Conservation (phyloP, 2,329 filamentous ascomycete genomes). For the Trichophyton equinum region DNA sequence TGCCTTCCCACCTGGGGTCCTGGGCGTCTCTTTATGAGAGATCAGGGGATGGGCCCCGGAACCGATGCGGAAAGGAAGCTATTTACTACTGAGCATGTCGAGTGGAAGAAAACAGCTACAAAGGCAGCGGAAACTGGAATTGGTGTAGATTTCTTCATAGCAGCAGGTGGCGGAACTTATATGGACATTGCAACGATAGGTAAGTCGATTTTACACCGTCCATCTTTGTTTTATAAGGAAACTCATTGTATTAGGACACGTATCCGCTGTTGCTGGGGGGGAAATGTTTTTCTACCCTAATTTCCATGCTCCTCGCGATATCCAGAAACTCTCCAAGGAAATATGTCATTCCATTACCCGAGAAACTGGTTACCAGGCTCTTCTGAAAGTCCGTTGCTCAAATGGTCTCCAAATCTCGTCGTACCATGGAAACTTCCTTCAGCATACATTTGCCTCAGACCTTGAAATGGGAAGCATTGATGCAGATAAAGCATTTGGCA, state of each 20-base stretch:
- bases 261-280: conserved; percentile 79
- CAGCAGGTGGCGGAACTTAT: conserved; percentile 78
- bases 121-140: conserved; percentile 80
- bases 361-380: conserved; percentile 85
- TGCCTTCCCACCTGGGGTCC: conserved; percentile 88
- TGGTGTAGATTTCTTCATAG: conserved; percentile 89
- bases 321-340: conserved; percentile 70
- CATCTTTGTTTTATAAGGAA: conserved; percentile 4
- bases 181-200: conserved; percentile 86
- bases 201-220: conserved; percentile 29
- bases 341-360: conserved; percentile 74
- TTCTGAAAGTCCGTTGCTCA: conserved; percentile 98
- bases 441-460: conserved; percentile 89
- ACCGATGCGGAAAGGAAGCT: conserved; percentile 88
- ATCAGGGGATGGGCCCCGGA: conserved; percentile 73
- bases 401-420: conserved; percentile 84
- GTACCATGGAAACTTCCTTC: conserved; percentile 95
- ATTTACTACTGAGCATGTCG: conserved; percentile 77
- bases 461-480: conserved; percentile 88
- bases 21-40: conserved; percentile 69
- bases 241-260: conserved; percentile 46
- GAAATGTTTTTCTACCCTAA: conserved; percentile 97
- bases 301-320: conserved; percentile 77
- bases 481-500: conserved; percentile 81
- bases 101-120: conserved; percentile 72